These are phyloP conservation scores for Andrographis paniculata DNA, from an alignment of 305 asterid species.

Conservation along the genomic window DNA sequence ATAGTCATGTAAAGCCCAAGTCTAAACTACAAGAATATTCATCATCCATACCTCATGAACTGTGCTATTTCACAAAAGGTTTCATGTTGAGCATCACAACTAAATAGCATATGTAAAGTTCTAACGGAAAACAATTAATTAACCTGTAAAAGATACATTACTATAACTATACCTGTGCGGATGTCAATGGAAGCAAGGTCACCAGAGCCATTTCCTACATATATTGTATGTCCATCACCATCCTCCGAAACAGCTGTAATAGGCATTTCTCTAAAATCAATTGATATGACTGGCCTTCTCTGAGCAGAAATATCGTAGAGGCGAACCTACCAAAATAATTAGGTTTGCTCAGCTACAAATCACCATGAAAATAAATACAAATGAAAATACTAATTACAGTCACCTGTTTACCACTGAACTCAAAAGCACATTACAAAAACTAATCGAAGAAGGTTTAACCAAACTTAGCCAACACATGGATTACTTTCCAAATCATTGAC, in stretches of 20 bases:
- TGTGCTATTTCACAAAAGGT: neutral
- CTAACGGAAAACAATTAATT: neutral
- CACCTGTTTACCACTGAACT: no score
- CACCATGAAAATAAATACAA: no score
- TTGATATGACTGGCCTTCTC: constrained; percentile 80
- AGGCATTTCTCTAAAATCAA: constrained; percentile 82
- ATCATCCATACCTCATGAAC: neutral
- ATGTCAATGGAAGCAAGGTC: constrained; percentile 90
- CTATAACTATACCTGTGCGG: constrained; percentile 60
- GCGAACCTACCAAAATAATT: constrained; percentile 52
- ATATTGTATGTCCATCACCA: constrained; percentile 66
- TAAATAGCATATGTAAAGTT: constrained; percentile 5
- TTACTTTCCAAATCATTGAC: no score
- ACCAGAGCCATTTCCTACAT: constrained; percentile 86
- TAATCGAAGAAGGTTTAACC: no score
- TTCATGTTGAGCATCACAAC: neutral
- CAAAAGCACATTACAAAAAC: no score
- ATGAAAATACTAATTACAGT: no score
- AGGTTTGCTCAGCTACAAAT: constrained; percentile 6
- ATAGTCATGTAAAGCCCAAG: constrained; percentile 4
- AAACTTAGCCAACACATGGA: no score
- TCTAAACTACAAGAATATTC: neutral
- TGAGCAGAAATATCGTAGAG: constrained; percentile 91
- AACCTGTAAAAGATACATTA: constrained; percentile 10
- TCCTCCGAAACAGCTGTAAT: constrained; percentile 78